These are phyloP conservation scores for Ammopiptanthus mongolicus DNA, from an alignment of 306 rosid genomes.

Conservation along the genomic window DNA sequence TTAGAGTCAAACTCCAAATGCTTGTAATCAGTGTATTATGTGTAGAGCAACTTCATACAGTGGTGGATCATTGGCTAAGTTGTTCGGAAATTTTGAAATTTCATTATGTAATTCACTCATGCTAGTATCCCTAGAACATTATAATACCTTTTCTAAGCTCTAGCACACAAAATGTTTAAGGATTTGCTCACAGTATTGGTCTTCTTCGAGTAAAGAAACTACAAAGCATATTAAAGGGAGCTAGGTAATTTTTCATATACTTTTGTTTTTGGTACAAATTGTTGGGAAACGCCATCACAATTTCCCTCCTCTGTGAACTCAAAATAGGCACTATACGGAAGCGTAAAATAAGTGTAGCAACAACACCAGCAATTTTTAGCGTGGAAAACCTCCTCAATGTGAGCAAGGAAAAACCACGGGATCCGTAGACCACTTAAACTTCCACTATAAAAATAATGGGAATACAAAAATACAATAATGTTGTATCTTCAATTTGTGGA, in stretches of 20 bases:
- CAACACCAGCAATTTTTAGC: no score
- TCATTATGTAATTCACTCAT: background rate
- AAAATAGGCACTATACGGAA: no score
- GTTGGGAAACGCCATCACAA: no score
- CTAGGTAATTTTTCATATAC: background rate
- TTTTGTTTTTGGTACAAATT: no score
- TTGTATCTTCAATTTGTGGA: no score
- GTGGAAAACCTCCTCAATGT: no score
- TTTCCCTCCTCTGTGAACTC: no score
- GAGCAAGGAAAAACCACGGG: no score
- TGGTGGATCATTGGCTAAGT: background rate
- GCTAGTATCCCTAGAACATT: background rate
- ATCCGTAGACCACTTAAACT: no score
- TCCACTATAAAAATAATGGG: no score
- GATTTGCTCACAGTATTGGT: background rate
- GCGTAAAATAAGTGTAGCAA: no score
- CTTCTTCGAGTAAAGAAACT: background rate
- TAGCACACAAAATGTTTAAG: background rate
- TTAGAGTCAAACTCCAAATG: background rate
- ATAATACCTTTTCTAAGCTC: background rate
- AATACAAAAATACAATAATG: no score
- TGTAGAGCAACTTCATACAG: background rate
- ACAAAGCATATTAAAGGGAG: background rate
- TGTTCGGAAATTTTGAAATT: background rate
- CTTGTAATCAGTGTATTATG: background rate